These are phyloP conservation scores for Carex myosuroides DNA, from an alignment of 176 grass and related monocot genomes.

Conservation along the genomic window DNA sequence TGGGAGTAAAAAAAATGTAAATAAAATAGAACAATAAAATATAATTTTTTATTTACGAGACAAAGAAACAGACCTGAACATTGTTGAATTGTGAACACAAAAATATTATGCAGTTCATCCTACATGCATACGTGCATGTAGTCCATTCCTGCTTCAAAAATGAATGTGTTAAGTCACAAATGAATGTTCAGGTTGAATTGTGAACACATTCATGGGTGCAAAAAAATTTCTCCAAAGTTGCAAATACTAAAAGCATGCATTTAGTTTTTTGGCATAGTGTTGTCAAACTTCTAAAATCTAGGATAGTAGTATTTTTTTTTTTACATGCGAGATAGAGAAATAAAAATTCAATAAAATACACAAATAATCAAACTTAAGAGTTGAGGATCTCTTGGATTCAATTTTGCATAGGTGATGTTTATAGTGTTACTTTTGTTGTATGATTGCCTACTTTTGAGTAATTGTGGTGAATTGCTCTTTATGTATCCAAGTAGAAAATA, in stretches of 20 bases:
- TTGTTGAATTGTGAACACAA: neutral
- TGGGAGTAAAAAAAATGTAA: slow-evolving; percentile 30
- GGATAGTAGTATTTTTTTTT: neutral
- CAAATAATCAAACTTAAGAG: neutral
- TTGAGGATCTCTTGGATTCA: neutral
- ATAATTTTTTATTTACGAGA: neutral
- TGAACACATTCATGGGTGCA: neutral
- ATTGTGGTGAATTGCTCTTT: neutral
- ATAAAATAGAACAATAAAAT: no score
- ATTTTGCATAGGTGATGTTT: neutral
- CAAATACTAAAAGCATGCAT: neutral
- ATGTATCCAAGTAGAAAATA: neutral
- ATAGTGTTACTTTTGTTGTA: neutral
- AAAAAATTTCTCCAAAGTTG: neutral
- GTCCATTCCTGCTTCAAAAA: neutral
- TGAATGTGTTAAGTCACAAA: neutral
- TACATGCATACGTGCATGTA: neutral
- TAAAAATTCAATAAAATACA: neutral
- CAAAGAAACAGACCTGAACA: neutral
- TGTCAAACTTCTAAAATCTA: neutral
- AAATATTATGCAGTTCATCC: neutral
- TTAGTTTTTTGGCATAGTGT: neutral
- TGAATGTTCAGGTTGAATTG: no score
- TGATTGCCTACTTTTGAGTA: neutral
- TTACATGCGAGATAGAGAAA: neutral